Evolutionary conservation across 2,329 filamentous ascomycete genomes (phyloP).

Genomic region (Verticillium dahliae): DNA sequence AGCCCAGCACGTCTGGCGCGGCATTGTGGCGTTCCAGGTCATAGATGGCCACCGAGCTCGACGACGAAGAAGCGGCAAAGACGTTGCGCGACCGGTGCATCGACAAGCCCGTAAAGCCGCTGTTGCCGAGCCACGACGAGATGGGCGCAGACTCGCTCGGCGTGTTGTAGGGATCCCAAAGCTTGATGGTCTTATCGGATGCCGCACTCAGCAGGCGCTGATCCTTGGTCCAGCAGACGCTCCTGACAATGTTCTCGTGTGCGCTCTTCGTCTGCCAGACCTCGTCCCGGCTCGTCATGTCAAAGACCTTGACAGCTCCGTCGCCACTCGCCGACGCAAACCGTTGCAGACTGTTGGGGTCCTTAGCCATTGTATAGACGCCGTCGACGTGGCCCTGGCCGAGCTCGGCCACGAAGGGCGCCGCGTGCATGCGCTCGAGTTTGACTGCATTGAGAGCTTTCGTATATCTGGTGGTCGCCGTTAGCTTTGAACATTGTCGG

Average conservation of each 20-base stretch:
- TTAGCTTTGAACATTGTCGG: background rate
- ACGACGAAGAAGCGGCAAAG: slow-evolving; percentile 74
- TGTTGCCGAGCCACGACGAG: slow-evolving; percentile 61
- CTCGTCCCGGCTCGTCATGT: slow-evolving; percentile 60
- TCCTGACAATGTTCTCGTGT: slow-evolving; percentile 92
- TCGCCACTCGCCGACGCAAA: slow-evolving; percentile 85
- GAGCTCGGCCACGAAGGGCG: slow-evolving; percentile 73
- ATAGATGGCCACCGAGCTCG: slow-evolving; percentile 77
- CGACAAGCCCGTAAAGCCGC: slow-evolving; percentile 68
- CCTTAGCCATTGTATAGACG: slow-evolving; percentile 70
- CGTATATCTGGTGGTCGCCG: slow-evolving; percentile 24
- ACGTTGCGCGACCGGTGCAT: slow-evolving; percentile 73
- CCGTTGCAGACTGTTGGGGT: slow-evolving; percentile 65
- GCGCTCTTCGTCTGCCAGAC: slow-evolving; percentile 67
- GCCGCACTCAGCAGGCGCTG: slow-evolving; percentile 82
- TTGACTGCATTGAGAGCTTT: slow-evolving; percentile 71
- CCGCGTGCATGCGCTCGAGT: slow-evolving; percentile 81
- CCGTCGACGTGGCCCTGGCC: slow-evolving; percentile 91
- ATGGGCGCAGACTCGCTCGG: slow-evolving; percentile 62
- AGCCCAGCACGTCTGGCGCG: slow-evolving; percentile 74
- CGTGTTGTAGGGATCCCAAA: slow-evolving; percentile 84
- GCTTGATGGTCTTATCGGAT: slow-evolving; percentile 77
- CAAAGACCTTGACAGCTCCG: slow-evolving; percentile 68
- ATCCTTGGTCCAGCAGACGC: slow-evolving; percentile 81
- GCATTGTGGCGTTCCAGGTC: slow-evolving; percentile 76